Conservation (phyloP, 148 eudicot genomes). For the Arbutus unedo region DNA sequence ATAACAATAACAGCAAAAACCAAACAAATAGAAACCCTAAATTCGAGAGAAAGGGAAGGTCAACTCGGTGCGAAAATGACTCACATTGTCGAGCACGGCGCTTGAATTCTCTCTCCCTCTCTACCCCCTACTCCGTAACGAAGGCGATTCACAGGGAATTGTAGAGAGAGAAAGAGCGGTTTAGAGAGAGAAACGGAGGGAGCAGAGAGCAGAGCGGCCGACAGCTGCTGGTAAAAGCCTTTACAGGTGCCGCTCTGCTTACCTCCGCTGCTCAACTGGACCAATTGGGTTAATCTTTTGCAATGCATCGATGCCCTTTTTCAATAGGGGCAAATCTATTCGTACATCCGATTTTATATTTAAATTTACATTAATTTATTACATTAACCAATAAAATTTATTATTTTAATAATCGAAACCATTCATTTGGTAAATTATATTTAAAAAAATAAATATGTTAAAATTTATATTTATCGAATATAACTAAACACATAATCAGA, state of each 20-base stretch:
- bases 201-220: background rate
- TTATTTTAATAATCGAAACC: too few species aligned
- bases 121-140: background rate
- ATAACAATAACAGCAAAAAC: too few species aligned
- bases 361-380: too few species aligned
- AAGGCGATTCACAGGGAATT: background rate
- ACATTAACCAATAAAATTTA: too few species aligned
- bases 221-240: background rate
- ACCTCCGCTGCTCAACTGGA: background rate
- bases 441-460: too few species aligned
- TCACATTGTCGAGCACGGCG: slow-evolving; percentile 10
- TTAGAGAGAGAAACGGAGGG: background rate
- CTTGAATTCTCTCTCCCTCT: background rate
- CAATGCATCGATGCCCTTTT: background rate
- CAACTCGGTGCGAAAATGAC: background rate
- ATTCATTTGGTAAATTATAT: too few species aligned
- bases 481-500: too few species aligned
- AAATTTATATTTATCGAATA: too few species aligned
- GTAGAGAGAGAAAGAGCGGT: slow-evolving; percentile 1
- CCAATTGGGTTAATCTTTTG: background rate
- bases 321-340: too few species aligned
- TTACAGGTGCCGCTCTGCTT: slow-evolving; percentile 8
- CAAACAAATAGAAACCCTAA: background rate
- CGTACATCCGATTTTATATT: too few species aligned
- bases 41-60: background rate